phyloP scores from a whole-genome alignment of 805 yeast genomes.

The Torulaspora gathmanii region DNA sequence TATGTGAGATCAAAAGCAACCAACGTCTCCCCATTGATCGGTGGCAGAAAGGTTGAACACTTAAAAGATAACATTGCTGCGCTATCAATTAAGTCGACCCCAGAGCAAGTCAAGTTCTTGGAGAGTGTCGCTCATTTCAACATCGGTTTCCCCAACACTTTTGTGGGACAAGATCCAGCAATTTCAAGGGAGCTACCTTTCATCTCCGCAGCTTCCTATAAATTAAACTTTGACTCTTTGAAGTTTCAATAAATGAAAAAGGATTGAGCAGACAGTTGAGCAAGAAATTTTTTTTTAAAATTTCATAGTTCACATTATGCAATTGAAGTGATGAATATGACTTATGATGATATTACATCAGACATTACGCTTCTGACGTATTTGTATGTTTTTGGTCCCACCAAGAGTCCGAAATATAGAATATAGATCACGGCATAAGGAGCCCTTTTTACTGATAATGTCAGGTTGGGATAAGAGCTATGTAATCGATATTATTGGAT shows the following conservation, averaged over 20 bases:
- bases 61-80: slow-evolving; percentile 21
- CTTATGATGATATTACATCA: too few relatives aligned
- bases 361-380: too few relatives aligned
- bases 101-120: slow-evolving; percentile 13
- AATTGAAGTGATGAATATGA: too few relatives aligned
- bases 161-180: slow-evolving; percentile 18
- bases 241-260: background rate
- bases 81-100: slow-evolving; percentile 14
- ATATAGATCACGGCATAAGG: too few relatives aligned
- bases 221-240: background rate
- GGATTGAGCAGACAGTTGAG: too few relatives aligned
- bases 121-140: slow-evolving; percentile 18
- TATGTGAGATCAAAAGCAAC: slow-evolving; percentile 21
- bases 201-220: slow-evolving; percentile 6
- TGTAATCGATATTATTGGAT: too few relatives aligned
- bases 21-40: slow-evolving; percentile 21
- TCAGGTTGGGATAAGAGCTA: too few relatives aligned
- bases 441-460: too few relatives aligned
- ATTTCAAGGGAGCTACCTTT: slow-evolving; percentile 3
- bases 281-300: too few relatives aligned
- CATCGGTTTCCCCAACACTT: slow-evolving; percentile 17
- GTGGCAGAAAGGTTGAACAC: slow-evolving; percentile 24
- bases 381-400: too few relatives aligned
- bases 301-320: too few relatives aligned
- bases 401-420: too few relatives aligned